phyloP scores from a whole-genome alignment of 2,329 filamentous ascomycete genomes.

The Ceratocystis alfenasii region DNA sequence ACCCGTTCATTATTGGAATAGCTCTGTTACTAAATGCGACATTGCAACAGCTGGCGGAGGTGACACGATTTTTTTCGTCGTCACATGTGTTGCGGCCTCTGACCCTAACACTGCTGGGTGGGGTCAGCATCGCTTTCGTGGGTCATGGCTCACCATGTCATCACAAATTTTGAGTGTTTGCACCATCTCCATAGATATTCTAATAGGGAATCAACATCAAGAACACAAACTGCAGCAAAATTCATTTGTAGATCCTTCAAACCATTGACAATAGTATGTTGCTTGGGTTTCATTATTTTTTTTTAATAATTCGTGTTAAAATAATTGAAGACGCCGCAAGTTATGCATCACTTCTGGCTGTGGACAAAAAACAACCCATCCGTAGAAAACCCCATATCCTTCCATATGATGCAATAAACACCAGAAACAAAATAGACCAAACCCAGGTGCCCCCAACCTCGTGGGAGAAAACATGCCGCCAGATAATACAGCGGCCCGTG shows the following conservation, averaged over 20 bases:
- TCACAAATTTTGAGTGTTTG: no score
- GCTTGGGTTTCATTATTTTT: background rate
- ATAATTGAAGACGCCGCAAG: conserved; percentile 19
- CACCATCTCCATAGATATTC: no score
- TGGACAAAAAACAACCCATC: conserved; percentile 22
- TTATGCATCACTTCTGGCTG: conserved; percentile 21
- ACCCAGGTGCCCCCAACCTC: conserved; percentile 25
- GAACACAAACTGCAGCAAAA: no score
- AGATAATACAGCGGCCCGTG: conserved; percentile 20
- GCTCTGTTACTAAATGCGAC: background rate
- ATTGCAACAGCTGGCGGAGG: no score
- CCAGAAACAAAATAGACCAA: conserved; percentile 34
- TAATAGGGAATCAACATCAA: no score
- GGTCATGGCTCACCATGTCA: no score
- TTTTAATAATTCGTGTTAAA: conserved; percentile 11
- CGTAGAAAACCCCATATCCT: conserved; percentile 31
- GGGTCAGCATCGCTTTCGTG: no score
- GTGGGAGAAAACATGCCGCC: conserved; percentile 22
- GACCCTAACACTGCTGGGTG: no score
- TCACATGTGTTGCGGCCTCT: no score
- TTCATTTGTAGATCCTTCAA: no score
- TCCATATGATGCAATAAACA: conserved; percentile 35
- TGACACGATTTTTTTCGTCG: no score
- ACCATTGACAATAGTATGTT: no score
- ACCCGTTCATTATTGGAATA: background rate